These are phyloP conservation scores for Beauveria sp. DNA, from an alignment of 2,329 filamentous ascomycete species.

Conservation along the genomic window DNA sequence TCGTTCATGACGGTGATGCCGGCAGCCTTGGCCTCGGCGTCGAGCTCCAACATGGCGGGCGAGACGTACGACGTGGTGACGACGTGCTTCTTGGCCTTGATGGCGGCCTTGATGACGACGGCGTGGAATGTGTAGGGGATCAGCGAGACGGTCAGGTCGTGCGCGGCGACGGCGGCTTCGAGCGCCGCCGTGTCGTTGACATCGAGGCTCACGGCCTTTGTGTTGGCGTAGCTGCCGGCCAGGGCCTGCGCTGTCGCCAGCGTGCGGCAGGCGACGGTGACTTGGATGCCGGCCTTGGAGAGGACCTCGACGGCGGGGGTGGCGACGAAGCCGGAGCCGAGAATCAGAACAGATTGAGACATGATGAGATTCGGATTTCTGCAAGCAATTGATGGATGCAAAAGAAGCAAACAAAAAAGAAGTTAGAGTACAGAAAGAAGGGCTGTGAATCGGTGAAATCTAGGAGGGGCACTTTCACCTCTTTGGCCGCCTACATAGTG, in stretches of 20 bases:
- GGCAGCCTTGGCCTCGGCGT: constrained; percentile 74
- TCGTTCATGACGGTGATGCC: constrained; percentile 98
- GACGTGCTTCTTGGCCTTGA: constrained; percentile 89
- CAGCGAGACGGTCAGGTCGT: constrained; percentile 71
- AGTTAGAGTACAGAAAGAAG: background rate
- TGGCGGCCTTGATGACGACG: constrained; percentile 85
- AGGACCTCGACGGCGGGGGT: constrained; percentile 10
- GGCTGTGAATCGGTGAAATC: background rate
- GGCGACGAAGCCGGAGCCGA: constrained; percentile 12
- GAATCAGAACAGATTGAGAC: constrained; percentile 9
- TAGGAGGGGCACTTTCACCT: background rate
- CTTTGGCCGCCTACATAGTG: background rate
- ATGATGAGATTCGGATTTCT: background rate
- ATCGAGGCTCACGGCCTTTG: constrained; percentile 74
- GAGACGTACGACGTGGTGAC: constrained; percentile 93
- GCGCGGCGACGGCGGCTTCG: constrained; percentile 70
- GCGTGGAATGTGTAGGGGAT: constrained; percentile 92
- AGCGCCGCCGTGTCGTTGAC: constrained; percentile 70
- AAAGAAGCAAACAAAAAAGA: background rate
- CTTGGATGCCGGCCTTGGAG: constrained; percentile 8
- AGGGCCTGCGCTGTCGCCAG: constrained; percentile 71
- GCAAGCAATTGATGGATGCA: background rate
- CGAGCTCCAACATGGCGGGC: constrained; percentile 84
- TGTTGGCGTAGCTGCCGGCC: constrained; percentile 61
- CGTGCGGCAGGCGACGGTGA: constrained; percentile 61